Evolutionary conservation across 108 stramenopile genomes (phyloP).

Genomic region (Stephanodiscus minutulus): DNA sequence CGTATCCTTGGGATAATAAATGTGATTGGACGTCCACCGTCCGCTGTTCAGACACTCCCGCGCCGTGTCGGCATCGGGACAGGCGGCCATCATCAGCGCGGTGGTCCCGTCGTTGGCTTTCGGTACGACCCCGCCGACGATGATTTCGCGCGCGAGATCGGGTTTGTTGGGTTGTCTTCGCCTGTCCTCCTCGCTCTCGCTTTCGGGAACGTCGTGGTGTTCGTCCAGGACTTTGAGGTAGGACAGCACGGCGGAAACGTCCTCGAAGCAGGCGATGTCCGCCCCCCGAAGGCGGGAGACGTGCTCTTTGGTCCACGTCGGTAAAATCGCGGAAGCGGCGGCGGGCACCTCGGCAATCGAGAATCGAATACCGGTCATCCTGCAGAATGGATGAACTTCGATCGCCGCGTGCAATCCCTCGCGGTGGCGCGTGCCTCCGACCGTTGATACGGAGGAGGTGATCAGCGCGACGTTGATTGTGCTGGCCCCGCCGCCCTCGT

Average conservation of each 20-base stretch:
- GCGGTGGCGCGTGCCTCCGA: no score
- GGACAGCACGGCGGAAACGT: constrained; percentile 8
- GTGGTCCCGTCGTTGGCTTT: neutral
- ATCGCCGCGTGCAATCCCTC: no score
- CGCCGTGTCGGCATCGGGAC: constrained; percentile 22
- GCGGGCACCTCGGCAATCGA: constrained; percentile 11
- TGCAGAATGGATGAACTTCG: constrained; percentile 19
- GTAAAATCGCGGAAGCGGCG: constrained; percentile 1
- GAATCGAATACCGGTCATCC: constrained; percentile 35
- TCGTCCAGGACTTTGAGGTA: constrained; percentile 23
- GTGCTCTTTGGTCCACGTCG: constrained; percentile 8
- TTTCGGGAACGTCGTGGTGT: constrained; percentile 8
- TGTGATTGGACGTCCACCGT: constrained; percentile 43
- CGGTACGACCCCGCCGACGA: neutral
- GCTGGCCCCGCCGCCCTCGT: no score
- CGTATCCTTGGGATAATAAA: constrained; percentile 46
- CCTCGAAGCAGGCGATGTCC: constrained; percentile 38
- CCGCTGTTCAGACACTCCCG: constrained; percentile 43
- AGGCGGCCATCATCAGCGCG: constrained; percentile 29
- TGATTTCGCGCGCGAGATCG: neutral
- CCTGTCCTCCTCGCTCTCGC: constrained; percentile 26
- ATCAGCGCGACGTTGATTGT: no score
- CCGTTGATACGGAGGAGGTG: no score
- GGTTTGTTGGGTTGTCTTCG: constrained; percentile 39
- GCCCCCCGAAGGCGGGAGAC: constrained; percentile 7